phyloP scores from a whole-genome alignment of 1,284 basidiomycete species.

The Laetiporus sulphureus region DNA sequence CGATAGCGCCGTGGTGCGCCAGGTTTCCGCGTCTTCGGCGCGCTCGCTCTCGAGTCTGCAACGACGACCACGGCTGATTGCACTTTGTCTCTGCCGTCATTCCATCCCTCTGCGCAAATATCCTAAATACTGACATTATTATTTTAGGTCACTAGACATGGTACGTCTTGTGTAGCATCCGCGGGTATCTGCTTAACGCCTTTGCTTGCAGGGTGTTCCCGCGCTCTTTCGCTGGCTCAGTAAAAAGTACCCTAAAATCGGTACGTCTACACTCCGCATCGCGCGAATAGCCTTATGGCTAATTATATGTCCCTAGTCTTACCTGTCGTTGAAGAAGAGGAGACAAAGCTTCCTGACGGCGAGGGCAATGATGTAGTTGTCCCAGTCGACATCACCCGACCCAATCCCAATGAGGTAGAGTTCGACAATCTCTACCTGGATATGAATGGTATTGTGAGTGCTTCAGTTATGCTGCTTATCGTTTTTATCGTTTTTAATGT shows the following conservation, averaged over 20 bases:
- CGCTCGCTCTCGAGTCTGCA: neutral
- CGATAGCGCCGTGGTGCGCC: constrained; percentile 6
- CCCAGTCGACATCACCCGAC: constrained; percentile 76
- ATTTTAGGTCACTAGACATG: too few species aligned
- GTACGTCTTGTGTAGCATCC: too few species aligned
- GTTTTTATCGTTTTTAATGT: constrained; percentile 6
- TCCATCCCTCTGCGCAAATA: too few species aligned
- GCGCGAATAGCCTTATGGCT: constrained; percentile 2
- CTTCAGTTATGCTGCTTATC: neutral
- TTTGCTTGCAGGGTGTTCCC: constrained; percentile 74
- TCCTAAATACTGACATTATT: constrained; percentile 4
- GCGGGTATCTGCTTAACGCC: constrained; percentile 5
- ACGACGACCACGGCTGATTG: constrained; percentile 1
- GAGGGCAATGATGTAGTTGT: constrained; percentile 66
- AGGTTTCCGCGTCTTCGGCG: too few species aligned
- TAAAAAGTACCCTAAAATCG: constrained; percentile 95
- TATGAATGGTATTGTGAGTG: constrained; percentile 81
- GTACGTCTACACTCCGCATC: constrained; percentile 35
- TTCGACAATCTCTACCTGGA: constrained; percentile 96
- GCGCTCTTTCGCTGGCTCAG: constrained; percentile 93
- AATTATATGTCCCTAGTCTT: constrained; percentile 53
- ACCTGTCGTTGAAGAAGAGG: constrained; percentile 81
- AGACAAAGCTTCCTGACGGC: constrained; percentile 59
- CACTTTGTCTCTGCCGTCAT: neutral
- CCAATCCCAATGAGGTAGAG: constrained; percentile 96